phyloP scores from a whole-genome alignment of 2,329 filamentous ascomycete genomes.

The Akanthomyces lecanii region DNA sequence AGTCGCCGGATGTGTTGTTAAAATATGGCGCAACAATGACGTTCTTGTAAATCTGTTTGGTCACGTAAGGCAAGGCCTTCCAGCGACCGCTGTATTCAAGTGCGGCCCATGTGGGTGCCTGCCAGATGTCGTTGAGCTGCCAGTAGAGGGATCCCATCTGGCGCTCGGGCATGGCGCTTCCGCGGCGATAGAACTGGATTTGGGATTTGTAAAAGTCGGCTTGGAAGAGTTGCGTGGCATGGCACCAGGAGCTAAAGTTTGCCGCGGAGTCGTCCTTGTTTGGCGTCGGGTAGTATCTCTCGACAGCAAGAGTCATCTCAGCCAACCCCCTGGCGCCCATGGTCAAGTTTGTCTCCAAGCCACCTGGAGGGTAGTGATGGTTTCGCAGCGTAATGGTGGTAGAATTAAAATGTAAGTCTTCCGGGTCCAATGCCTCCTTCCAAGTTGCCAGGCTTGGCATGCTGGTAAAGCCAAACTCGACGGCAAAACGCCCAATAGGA shows the following conservation, averaged over 20 bases:
- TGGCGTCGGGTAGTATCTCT: slow-evolving; percentile 54
- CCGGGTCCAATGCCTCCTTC: slow-evolving; percentile 5
- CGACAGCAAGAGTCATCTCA: slow-evolving; percentile 55
- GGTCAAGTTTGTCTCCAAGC: neutral
- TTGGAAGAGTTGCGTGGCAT: slow-evolving; percentile 60
- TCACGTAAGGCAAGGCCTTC: slow-evolving; percentile 58
- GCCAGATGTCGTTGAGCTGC: slow-evolving; percentile 64
- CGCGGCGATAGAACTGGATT: slow-evolving; percentile 58
- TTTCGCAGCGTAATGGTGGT: slow-evolving; percentile 32
- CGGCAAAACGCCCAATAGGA: slow-evolving; percentile 9
- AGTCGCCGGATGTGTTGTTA: slow-evolving; percentile 44
- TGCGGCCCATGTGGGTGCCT: slow-evolving; percentile 59
- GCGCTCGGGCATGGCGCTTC: slow-evolving; percentile 52
- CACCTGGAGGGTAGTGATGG: slow-evolving; percentile 44
- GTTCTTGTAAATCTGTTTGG: slow-evolving; percentile 52
- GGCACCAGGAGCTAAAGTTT: slow-evolving; percentile 60
- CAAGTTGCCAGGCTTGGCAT: slow-evolving; percentile 14
- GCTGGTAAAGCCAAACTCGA: slow-evolving; percentile 15
- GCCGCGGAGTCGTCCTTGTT: slow-evolving; percentile 47
- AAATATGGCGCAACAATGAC: slow-evolving; percentile 56
- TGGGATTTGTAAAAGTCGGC: slow-evolving; percentile 58
- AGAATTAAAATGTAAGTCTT: slow-evolving; percentile 16
- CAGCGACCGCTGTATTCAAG: slow-evolving; percentile 60
- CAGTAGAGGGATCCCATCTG: slow-evolving; percentile 60
- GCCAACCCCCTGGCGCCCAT: slow-evolving; percentile 36